Base-by-base conservation (phyloP, 2,329 filamentous ascomycete genomes). In the Diplodia mutila region DNA sequence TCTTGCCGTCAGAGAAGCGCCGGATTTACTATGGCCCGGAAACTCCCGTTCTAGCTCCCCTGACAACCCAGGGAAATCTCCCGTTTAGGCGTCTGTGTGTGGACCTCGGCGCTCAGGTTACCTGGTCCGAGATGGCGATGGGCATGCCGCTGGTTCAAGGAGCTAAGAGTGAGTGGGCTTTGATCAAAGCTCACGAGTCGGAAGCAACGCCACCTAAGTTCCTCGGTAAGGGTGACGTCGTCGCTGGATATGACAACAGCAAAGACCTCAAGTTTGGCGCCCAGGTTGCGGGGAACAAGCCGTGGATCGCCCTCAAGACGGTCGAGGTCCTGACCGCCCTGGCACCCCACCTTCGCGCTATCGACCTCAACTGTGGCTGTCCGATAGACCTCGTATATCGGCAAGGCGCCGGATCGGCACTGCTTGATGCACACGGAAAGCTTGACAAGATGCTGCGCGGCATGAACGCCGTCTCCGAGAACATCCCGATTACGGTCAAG, bases 121-220 rank as follows among this genome's bases (percentile, higher is more conserved):
- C 95, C 0, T 99, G 97, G 83, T 98, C 94, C 0, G 95, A 99
- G 80, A 99, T 99, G 95, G 95, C 94, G 4, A 91, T 99, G 86
- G 90, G 92, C 32, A 83, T 97, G 79, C 94, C 94, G 11, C 81
- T 99, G 51, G 85, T 99, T 6, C 93, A 97, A 78, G 95, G 95
- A 42, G 88, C 91, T 71, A 96, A 94, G 80, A 86, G 90, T 1
- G 95, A 99, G 81, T 99, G 95, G 95, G 93, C 95, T 23, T 84
- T 99, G 66, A 88, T 98, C 85, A 96, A 95, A 79, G 92, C 92
- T 3, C 95, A 99, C 76, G 89, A 93, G 76, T 91, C 90, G 7
- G 95, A 99, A 79, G 83, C 90, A 21, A 79, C 82, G 25, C 87
- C 93, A 27, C 94, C 94, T 21, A 87, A 85, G 42, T 89, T 92